Evolutionary conservation across 768 basidiomycete genomes (phyloP), one percentile per base, ranked within the genome.

Genomic region (Tulasnella sp.): DNA sequence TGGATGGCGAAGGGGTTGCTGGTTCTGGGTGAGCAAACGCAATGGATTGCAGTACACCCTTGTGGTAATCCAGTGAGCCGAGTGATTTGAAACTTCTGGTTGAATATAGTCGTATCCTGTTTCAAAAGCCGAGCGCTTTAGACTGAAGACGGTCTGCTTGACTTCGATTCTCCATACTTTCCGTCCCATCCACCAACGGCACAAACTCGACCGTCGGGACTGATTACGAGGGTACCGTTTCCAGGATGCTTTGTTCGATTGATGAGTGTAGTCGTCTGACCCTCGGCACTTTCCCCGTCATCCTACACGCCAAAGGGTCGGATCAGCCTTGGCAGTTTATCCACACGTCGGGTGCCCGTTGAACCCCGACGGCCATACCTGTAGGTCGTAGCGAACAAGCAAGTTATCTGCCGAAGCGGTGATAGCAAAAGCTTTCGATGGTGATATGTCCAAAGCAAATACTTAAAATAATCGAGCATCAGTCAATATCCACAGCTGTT

Each of bases 111-210:
- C 95, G 91, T 24, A 97, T 88, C 80, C 96, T 98, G 84, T 2
- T n/a, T 64, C 11, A 31, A 58, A 58, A 28, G n/a, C n/a, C 22
- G 7, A 42, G 60, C 31, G 40, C 34, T 22, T 72, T 3, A 64
- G 22, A 14, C 28, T 9, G n/a, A 80, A 69, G 24, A 7, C 1
- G 48, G 28, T 0, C 44, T 28, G 4, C 12, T 77, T 24, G 24
- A 12, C 50, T 69, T 69, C n/a, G 81, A n/a, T 54, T 20, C n/a
- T 12, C 48, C 74, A 22, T 82, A 96, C 97, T 89, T 91, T 48
- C 97, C 96, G 81, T 99, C 96, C 97, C 97, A 98, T 0, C 96
- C 96, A 2, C 93, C 97, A 2, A 96, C 88, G 0, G 96, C 96
- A 83, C 96, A 93, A 0, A 98, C 90, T 31, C 90, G 89, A 0